Percentiles rank a stretch among this genome's conserved stretches.
Conservation (phyloP, 352 stramenopile species). For the Globisporangium radiosum region DNA sequence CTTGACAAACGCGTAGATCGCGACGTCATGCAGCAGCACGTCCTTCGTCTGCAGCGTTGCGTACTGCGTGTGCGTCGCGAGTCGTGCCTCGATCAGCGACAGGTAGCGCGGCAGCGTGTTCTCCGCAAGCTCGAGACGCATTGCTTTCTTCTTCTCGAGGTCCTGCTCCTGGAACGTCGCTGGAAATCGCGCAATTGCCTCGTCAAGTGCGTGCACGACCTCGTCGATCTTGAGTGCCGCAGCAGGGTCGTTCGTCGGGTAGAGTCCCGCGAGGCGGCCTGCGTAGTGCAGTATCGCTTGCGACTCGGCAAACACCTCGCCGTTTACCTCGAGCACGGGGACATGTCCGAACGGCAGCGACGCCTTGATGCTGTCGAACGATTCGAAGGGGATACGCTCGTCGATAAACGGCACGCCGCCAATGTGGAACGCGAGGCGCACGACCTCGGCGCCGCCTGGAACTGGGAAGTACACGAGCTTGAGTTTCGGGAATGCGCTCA, state of each 20-base stretch:
- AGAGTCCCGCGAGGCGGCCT: constrained; percentile 40
- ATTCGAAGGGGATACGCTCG: constrained; percentile 23
- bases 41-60: constrained; percentile 31
- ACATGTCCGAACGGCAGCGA: constrained; percentile 42
- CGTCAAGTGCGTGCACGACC: constrained; percentile 31
- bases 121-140: constrained; percentile 12
- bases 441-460: constrained; percentile 29
- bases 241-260: constrained; percentile 28
- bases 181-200: constrained; percentile 25
- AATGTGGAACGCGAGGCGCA: constrained; percentile 46
- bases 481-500: constrained; percentile 27
- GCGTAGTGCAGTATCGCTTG: constrained; percentile 55
- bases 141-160: constrained; percentile 22
- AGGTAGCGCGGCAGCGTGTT: constrained; percentile 9
- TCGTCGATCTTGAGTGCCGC: constrained; percentile 47
- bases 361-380: constrained; percentile 33
- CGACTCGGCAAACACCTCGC: constrained; percentile 33
- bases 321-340: constrained; percentile 37
- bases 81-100: constrained; percentile 5
- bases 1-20: constrained; percentile 23
- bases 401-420: constrained; percentile 56
- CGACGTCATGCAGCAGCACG: constrained; percentile 31
- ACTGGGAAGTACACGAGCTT: constrained; percentile 58
- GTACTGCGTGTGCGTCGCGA: constrained; percentile 7
- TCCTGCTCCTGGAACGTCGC: constrained; percentile 25